Percentiles rank a stretch among this genome's conserved stretches.
phyloP scores from a whole-genome alignment of 768 basidiomycete genomes.

The Rhizopogon roseolus region DNA sequence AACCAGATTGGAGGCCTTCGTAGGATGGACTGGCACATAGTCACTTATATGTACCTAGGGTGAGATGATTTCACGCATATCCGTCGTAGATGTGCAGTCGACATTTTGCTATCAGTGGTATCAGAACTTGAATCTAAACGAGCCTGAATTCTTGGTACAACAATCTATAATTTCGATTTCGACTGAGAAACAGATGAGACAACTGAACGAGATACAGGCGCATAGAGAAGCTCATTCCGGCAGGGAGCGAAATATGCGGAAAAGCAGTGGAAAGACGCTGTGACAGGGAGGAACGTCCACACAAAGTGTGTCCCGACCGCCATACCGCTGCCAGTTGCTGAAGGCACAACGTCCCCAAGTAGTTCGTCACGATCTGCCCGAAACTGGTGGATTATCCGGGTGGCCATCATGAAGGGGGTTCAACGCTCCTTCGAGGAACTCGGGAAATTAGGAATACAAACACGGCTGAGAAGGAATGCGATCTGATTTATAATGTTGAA shows the following conservation, averaged over 20 bases:
- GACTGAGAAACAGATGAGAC: conserved; percentile 18
- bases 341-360: background rate
- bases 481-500: too few species aligned
- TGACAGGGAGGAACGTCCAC: background rate
- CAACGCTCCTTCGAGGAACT: too few species aligned
- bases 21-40: background rate
- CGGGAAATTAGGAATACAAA: too few species aligned
- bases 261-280: too few species aligned
- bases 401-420: conserved; percentile 7
- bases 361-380: background rate
- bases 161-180: too few species aligned
- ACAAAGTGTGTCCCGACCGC: background rate
- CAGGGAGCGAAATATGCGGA: conserved; percentile 44
- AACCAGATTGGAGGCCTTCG: background rate
- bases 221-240: conserved; percentile 30
- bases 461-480: too few species aligned
- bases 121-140: too few species aligned
- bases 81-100: too few species aligned
- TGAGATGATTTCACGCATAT: too few species aligned
- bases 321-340: background rate
- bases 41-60: too few species aligned
- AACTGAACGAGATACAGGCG: conserved; percentile 20
- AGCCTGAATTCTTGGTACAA: too few species aligned
- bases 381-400: conserved; percentile 7
- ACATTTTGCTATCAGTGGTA: too few species aligned